Evolutionary conservation across 164 flowering plant genomes (phyloP), one percentile per base, ranked within the genome.

Genomic region (Saururus chinensis): DNA sequence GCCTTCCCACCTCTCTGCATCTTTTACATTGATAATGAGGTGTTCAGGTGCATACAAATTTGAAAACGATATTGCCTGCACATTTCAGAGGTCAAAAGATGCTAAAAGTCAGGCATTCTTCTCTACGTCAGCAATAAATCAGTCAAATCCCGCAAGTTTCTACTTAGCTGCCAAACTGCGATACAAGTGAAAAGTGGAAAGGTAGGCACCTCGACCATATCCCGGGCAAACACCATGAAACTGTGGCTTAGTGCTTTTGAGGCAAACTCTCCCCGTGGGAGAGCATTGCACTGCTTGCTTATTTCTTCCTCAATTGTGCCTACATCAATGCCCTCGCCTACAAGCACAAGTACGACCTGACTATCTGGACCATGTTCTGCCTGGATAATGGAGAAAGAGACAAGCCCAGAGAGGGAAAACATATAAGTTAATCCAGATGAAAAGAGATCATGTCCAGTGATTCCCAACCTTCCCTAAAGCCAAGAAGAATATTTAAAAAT

Each of bases 331-430:
- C 79, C 88, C 63, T 87, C 92, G 40, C 99, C 99, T 71, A 77
- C 88, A 66, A 90, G 67, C 25, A 90, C 97, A 67, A 93, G 92
- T 73, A 88, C 99, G 67, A 93, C 97, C 73, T 93, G 97, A 74
- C 99, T 90, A 69, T 88, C 97, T 65, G 99, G 99, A 56, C 99
- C 99, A 80, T 93, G 99, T 79, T 93, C 99, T 49, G 97, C 99
- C 99, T 93, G 78, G 68, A 76, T 66, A 59, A n/a, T 53, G 19
- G 45, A 23, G 57, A 68, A 64, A 68, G 54, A 35, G 13, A 60
- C 57, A 55, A 10, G 13, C 4, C 35, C 16, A 24, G 6, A 17
- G 9, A 20, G 20, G 20, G 9, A 52, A 52, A 7, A 21, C 54
- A n/a, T 14, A n/a, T 52, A n/a, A n/a, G n/a, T n/a, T n/a, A n/a